These are phyloP conservation scores for Tulasnella sp. DNA, from an alignment of 768 basidiomycete species.

Conservation along the genomic window DNA sequence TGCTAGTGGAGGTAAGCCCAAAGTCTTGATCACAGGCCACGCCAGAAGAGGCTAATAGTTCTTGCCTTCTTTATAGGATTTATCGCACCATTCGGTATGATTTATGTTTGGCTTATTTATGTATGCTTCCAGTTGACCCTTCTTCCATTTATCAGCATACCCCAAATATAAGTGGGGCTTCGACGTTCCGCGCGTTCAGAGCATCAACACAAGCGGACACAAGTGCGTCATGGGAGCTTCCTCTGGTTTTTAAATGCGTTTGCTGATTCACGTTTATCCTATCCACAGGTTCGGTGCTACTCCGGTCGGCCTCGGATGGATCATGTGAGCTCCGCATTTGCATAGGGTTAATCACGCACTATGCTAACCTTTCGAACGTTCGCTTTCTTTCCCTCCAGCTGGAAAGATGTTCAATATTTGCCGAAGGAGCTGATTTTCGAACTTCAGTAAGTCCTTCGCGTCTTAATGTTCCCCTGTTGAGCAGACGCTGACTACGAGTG, in stretches of 20 bases:
- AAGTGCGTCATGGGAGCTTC: constrained; percentile 37
- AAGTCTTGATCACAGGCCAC: not conserved
- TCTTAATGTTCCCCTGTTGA: not conserved
- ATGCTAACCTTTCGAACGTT: constrained; percentile 21
- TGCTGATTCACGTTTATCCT: not conserved
- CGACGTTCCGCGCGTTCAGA: constrained; percentile 56
- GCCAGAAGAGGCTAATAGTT: constrained; percentile 32
- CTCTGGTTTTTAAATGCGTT: constrained; percentile 32
- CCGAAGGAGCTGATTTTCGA: constrained; percentile 70
- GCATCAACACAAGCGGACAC: constrained; percentile 55
- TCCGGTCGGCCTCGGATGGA: constrained; percentile 24
- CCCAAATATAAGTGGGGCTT: constrained; percentile 57
- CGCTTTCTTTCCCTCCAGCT: constrained; percentile 42
- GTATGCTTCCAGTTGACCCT: constrained; percentile 16
- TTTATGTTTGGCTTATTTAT: not conserved
- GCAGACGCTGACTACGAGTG: not conserved
- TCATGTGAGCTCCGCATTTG: not conserved
- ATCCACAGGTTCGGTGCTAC: constrained; percentile 17
- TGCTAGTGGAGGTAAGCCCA: constrained; percentile 32
- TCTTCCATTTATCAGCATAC: constrained; percentile 35
- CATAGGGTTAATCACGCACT: not conserved
- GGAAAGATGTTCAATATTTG: constrained; percentile 52
- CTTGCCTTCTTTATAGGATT: constrained; percentile 56
- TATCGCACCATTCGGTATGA: constrained; percentile 52
- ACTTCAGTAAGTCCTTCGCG: constrained; percentile 41